phyloP scores from a whole-genome alignment of 257 asterid species.

The Rubia yunnanensis region DNA sequence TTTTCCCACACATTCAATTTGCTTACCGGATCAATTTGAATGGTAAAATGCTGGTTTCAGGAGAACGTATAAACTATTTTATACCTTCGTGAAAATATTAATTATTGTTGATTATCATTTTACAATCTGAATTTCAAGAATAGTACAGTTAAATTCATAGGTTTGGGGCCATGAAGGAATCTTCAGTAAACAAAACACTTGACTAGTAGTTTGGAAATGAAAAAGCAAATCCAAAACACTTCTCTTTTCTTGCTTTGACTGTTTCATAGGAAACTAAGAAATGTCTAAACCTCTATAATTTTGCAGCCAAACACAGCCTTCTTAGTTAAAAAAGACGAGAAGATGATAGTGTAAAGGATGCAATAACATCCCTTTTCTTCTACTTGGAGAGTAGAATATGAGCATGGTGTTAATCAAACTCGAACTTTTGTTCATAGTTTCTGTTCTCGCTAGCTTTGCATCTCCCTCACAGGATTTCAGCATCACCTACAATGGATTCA shows the following conservation, averaged over 20 bases:
- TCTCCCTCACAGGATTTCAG: constrained; percentile 14
- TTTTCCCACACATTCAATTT: too few relatives aligned
- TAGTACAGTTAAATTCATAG: background rate
- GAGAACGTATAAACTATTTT: too few relatives aligned
- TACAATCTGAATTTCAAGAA: background rate
- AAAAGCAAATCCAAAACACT: background rate
- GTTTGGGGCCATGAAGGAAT: background rate
- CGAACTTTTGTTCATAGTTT: background rate
- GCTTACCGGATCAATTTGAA: too few relatives aligned
- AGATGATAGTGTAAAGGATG: background rate
- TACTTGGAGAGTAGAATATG: background rate
- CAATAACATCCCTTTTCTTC: background rate
- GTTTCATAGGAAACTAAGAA: background rate
- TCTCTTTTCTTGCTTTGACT: background rate
- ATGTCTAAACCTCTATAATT: background rate
- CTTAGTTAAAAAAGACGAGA: background rate
- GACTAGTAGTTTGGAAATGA: background rate
- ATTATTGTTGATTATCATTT: background rate
- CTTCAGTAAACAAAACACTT: background rate
- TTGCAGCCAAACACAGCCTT: background rate
- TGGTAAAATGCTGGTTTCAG: too few relatives aligned
- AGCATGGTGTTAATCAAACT: background rate
- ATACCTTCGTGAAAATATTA: too few relatives aligned
- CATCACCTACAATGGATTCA: constrained; percentile 49
- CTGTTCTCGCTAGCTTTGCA: constrained; percentile 7